These are phyloP conservation scores for Iris macrosiphon DNA, from an alignment of 106 monocot species.

Conservation along the genomic window DNA sequence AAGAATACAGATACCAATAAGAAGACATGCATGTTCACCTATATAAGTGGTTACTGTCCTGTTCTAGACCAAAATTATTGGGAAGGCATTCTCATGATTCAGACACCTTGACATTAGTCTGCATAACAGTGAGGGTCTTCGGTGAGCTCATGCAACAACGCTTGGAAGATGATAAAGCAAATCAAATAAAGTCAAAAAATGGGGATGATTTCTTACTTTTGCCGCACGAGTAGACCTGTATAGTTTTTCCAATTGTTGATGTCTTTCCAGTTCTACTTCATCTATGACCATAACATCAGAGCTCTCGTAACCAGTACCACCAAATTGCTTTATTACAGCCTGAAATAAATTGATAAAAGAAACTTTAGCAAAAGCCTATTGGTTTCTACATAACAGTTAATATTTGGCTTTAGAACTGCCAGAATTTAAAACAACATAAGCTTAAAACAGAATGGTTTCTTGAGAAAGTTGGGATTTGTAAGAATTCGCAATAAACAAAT, in stretches of 20 bases:
- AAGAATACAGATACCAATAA: too few relatives aligned
- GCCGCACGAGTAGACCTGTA: conserved; percentile 88
- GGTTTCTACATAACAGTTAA: not conserved
- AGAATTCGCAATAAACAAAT: too few relatives aligned
- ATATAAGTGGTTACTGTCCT: too few relatives aligned
- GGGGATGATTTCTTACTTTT: conserved; percentile 28
- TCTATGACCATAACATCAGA: conserved; percentile 81
- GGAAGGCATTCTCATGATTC: too few relatives aligned
- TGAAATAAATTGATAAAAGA: conserved; percentile 23
- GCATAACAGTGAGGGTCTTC: too few relatives aligned
- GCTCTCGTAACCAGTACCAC: conserved; percentile 83
- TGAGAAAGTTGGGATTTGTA: too few relatives aligned
- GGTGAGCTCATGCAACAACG: too few relatives aligned
- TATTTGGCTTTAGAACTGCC: not conserved
- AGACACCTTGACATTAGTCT: too few relatives aligned
- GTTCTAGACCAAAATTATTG: not conserved
- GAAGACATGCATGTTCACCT: too few relatives aligned
- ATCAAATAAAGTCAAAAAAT: not conserved
- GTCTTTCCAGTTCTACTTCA: conserved; percentile 87
- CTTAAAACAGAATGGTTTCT: too few relatives aligned
- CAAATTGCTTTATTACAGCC: conserved; percentile 97
- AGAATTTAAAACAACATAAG: not conserved
- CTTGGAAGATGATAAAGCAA: too few relatives aligned
- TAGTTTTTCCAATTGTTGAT: conserved; percentile 89
- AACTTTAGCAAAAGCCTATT: not conserved